Evolutionary conservation across 345 rosid genomes (phyloP).

Genomic region (Bruguiera gymnorhiza): DNA sequence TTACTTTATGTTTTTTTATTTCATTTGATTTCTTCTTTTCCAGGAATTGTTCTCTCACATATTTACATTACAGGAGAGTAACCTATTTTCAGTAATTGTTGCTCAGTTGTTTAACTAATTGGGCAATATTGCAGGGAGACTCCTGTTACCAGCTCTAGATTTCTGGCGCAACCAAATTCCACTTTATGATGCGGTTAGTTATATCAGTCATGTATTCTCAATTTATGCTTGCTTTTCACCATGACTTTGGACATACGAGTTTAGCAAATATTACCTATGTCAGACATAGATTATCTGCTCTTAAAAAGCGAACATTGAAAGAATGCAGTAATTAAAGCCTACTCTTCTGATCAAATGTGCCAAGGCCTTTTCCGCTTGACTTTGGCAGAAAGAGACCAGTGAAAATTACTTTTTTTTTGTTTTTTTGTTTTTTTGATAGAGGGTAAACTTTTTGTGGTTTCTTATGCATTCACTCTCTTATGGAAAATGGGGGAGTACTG

Average conservation of each 20-base stretch:
- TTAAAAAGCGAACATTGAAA: neutral
- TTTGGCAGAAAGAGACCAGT: neutral
- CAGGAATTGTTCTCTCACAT: too few relatives aligned
- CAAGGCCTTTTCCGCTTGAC: neutral
- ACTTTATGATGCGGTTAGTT: conserved; percentile 62
- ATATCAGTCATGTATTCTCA: neutral
- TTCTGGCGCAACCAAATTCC: conserved; percentile 85
- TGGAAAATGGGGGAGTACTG: neutral
- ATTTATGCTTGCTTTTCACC: neutral
- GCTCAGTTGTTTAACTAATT: conserved; percentile 17
- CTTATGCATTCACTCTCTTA: neutral
- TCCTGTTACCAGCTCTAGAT: conserved; percentile 62
- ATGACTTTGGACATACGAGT: neutral
- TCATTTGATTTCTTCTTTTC: neutral
- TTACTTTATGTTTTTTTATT: neutral
- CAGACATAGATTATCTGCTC: neutral
- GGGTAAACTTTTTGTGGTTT: neutral
- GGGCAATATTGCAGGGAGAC: conserved; percentile 56
- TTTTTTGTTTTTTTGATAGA: too few relatives aligned
- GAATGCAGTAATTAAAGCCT: neutral
- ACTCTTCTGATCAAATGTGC: neutral
- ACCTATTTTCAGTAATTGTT: neutral
- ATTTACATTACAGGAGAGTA: too few relatives aligned
- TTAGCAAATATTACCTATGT: neutral
- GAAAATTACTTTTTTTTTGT: too few relatives aligned